Evolutionary conservation across 2,329 filamentous ascomycete genomes (phyloP), one percentile per base, ranked within the genome.

Genomic region (Sporothrix dimorphospora): DNA sequence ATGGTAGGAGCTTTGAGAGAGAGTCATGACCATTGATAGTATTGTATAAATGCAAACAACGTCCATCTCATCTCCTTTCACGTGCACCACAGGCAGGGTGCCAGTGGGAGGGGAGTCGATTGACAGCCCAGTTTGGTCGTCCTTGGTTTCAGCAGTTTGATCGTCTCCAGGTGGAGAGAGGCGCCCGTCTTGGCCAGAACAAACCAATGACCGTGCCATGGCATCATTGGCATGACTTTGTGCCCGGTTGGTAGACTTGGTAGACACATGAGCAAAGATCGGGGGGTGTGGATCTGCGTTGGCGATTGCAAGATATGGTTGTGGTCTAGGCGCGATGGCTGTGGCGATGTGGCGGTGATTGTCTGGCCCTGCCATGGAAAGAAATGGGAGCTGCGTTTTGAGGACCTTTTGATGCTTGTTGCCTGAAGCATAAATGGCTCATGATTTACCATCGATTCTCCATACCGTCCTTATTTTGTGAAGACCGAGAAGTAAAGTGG

Each of bases 61-160:
- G 4, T n/a, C 7, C 4, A 19, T 5, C 4, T 49, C 4, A n/a
- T n/a, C 19, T 7, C 14, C 38, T 42, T 24, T 42, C 57, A 24
- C n/a, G n/a, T 63, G 34, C 19, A 61, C 19, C 34, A 27, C 38
- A 42, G 1, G 9, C 38, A 63, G 34, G 4, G 1, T 24, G 57
- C n/a, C 34, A 34, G 30, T n/a, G 55, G 30, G 55, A 61, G 16
- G 5, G 6, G 4, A 24, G n/a, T 42, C 7, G 38, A 42, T 24
- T 14, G 57, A 34, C 19, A 61, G 57, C 57, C 34, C n/a, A 14
- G 57, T 42, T 42, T 24, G n/a, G 9, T 42, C n/a, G 57, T 21
- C 16, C 57, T 61, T 61, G 57, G 30, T 61, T 61, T 61, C 57
- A 63, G 57, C 57, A 63, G 38, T 63, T 61, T 63, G 57, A 63